A percentile compares a stretch with the other conserved stretches of the same genome.
Conservation (phyloP, 2,329 filamentous ascomycete species). For the Alternaria hordeiaustralica region DNA sequence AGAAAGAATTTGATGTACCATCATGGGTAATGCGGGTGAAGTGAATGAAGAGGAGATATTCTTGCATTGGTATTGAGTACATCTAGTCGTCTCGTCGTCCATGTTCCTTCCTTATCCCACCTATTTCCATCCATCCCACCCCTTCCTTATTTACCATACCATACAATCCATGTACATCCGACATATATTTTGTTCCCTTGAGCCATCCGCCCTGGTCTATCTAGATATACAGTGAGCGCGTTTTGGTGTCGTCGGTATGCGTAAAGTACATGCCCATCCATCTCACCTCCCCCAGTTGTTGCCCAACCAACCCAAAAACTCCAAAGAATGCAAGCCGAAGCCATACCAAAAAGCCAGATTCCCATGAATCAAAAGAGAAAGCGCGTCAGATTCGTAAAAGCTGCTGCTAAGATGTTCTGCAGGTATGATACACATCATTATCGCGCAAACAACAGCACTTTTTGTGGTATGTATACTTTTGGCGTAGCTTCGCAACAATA, state of each 20-base stretch:
- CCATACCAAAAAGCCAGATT: background rate
- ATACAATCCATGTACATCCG: background rate
- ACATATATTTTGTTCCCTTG: background rate
- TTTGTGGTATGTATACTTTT: slow-evolving; percentile 1
- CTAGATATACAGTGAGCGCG: background rate
- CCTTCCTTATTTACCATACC: background rate
- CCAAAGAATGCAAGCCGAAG: slow-evolving; percentile 1
- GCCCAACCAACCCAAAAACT: background rate
- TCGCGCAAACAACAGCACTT: background rate
- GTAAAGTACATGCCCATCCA: background rate
- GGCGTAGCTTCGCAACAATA: background rate
- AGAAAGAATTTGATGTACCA: too few species aligned
- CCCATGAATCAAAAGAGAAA: background rate
- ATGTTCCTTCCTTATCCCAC: background rate
- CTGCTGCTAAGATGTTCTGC: background rate
- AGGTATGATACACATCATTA: background rate
- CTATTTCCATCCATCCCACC: background rate
- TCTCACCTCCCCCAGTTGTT: background rate
- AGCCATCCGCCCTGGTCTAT: background rate
- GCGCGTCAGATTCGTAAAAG: background rate
- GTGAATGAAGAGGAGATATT: slow-evolving; percentile 13
- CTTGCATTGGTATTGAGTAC: slow-evolving; percentile 16
- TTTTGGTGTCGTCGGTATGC: background rate
- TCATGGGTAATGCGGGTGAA: too few species aligned
- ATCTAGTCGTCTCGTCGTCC: slow-evolving; percentile 10